Evolutionary conservation across 2,329 filamentous ascomycete genomes (phyloP).

Genomic region (Amylocarpus encephaloides): DNA sequence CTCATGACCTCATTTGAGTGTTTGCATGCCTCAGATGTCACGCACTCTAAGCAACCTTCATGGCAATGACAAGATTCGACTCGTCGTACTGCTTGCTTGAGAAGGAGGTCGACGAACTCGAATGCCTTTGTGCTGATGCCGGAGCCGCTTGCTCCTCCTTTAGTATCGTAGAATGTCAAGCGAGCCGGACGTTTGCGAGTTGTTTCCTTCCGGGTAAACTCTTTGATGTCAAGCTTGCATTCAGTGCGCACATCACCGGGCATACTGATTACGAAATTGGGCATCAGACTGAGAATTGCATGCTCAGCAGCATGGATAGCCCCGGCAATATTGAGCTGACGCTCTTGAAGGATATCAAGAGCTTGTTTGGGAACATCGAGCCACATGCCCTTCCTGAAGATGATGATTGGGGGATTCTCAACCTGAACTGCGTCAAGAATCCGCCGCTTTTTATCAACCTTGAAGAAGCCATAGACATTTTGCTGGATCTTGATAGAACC

Average conservation of each 20-base stretch:
- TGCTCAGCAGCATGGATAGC: constrained; percentile 95
- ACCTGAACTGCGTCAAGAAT: constrained; percentile 90
- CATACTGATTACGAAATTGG: constrained; percentile 83
- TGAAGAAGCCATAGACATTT: constrained; percentile 94
- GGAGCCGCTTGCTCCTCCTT: constrained; percentile 74
- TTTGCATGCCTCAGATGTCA: constrained; percentile 76
- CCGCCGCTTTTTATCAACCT: constrained; percentile 77
- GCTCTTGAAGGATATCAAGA: constrained; percentile 68
- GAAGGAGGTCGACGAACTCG: constrained; percentile 77
- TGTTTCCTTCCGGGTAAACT: constrained; percentile 67
- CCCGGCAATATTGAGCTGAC: constrained; percentile 73
- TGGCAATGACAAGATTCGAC: constrained; percentile 71
- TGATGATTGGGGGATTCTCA: constrained; percentile 84
- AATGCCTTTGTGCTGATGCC: constrained; percentile 92
- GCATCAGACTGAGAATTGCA: constrained; percentile 77
- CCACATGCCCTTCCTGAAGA: constrained; percentile 88
- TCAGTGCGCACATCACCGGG: constrained; percentile 91
- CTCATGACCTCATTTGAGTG: constrained; percentile 89
- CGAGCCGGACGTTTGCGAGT: constrained; percentile 77
- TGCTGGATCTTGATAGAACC: constrained; percentile 81
- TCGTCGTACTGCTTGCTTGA: constrained; percentile 68
- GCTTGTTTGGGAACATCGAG: constrained; percentile 78
- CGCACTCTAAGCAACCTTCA: constrained; percentile 84
- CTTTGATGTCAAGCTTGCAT: constrained; percentile 84
- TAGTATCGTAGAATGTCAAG: constrained; percentile 91